phyloP scores from a whole-genome alignment of 257 asterid genomes.

The Vinca minor region DNA sequence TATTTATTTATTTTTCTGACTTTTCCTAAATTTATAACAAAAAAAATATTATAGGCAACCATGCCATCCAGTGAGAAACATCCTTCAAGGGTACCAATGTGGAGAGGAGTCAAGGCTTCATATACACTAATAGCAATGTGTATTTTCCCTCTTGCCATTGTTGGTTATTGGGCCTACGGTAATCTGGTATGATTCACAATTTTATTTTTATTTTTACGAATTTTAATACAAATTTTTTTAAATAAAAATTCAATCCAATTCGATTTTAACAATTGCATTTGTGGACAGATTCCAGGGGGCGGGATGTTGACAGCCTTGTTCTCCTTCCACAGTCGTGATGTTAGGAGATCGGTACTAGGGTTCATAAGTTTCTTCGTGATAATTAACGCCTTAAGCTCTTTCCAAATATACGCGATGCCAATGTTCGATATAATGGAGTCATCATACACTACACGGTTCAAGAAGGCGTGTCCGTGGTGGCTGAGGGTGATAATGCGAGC shows the following conservation, averaged over 20 bases:
- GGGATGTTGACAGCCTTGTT: conserved; percentile 64
- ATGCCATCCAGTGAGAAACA: conserved; percentile 94
- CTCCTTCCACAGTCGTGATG: conserved; percentile 52
- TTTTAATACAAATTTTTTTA: no score
- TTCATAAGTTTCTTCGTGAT: conserved; percentile 52
- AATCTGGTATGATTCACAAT: conserved; percentile 28
- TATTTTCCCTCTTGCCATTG: conserved; percentile 67
- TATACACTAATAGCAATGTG: conserved; percentile 61
- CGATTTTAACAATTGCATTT: no score
- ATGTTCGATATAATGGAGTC: conserved; percentile 74
- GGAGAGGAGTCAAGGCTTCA: conserved; percentile 78
- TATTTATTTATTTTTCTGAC: no score
- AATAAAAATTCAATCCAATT: no score
- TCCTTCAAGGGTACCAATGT: conserved; percentile 85
- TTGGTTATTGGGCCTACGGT: conserved; percentile 91
- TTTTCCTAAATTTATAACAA: not conserved
- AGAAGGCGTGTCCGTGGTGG: conserved; percentile 86
- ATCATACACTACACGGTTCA: conserved; percentile 37
- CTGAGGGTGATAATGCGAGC: conserved; percentile 45
- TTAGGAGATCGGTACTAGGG: conserved; percentile 33
- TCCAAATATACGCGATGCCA: conserved; percentile 86
- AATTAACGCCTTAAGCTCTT: conserved; percentile 59
- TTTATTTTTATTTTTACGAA: no score
- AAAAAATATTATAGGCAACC: conserved; percentile 46
- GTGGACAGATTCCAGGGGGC: conserved; percentile 56